These are phyloP conservation scores for Elsinoe ampelina DNA, from an alignment of 2,329 filamentous ascomycete genomes.

Conservation along the genomic window DNA sequence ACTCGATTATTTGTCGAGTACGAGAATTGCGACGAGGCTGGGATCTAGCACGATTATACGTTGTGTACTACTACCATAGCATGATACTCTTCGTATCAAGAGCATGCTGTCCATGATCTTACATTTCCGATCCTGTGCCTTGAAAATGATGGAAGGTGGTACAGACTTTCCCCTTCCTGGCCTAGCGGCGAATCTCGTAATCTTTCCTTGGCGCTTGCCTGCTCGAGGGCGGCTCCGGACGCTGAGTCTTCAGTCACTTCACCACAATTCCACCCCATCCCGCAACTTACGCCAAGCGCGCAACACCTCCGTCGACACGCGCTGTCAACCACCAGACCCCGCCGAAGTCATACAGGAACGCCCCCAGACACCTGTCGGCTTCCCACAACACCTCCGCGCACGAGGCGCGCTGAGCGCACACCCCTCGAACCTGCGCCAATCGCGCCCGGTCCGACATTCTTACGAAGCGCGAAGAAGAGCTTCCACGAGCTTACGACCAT, in stretches of 20 bases:
- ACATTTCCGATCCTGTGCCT: no score
- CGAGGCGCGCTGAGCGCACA: slow-evolving; percentile 4
- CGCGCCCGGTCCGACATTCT: background rate
- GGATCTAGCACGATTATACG: no score
- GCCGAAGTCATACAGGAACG: background rate
- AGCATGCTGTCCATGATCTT: no score
- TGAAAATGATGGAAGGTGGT: background rate
- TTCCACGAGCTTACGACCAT: background rate
- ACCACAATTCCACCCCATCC: slow-evolving; percentile 5
- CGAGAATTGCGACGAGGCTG: no score
- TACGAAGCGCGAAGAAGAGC: background rate
- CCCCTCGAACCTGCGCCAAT: background rate
- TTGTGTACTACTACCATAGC: background rate
- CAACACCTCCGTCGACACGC: background rate
- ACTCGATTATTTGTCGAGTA: no score
- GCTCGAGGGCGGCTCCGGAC: background rate
- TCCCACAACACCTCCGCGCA: slow-evolving; percentile 2
- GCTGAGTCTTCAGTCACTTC: background rate
- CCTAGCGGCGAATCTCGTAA: background rate
- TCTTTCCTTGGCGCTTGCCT: background rate
- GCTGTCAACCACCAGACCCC: background rate
- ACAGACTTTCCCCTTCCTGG: background rate
- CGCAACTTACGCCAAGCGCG: slow-evolving; percentile 7
- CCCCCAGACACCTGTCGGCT: background rate
- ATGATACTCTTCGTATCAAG: no score